Evolutionary conservation across 192 early-diverging fungal species (phyloP).

Genomic region (Chytriomyces hyalinus): DNA sequence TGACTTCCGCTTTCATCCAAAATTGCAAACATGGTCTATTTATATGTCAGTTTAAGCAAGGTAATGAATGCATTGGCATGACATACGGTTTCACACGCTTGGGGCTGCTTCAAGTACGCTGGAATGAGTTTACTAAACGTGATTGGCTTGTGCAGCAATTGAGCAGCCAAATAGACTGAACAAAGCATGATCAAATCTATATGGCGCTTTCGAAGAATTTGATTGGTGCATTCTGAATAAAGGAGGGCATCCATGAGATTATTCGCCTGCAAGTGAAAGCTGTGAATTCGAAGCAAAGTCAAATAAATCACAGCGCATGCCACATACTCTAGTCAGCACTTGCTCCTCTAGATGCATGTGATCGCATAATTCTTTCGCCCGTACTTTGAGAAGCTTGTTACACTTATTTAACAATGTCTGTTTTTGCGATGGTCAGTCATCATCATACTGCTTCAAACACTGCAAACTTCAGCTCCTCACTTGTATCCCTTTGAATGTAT

Average conservation of each 20-base stretch:
- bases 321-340: not conserved
- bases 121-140: not conserved
- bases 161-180: not conserved
- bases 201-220: slow-evolving; percentile 8
- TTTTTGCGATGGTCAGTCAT: too few species aligned
- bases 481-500: slow-evolving; percentile 20
- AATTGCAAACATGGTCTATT: not conserved
- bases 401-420: not conserved
- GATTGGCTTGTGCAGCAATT: not conserved
- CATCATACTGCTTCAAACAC: too few species aligned
- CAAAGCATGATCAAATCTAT: slow-evolving; percentile 10
- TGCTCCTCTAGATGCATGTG: not conserved
- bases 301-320: not conserved
- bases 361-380: slow-evolving; percentile 8
- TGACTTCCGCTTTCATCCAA: not conserved
- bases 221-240: not conserved
- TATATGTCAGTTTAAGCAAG: not conserved
- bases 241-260: not conserved
- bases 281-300: not conserved
- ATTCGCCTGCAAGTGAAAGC: not conserved
- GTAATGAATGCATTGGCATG: not conserved
- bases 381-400: slow-evolving; percentile 1
- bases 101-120: not conserved
- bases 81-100: not conserved
- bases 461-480: not conserved